phyloP scores from a whole-genome alignment of 768 basidiomycete species.

The Rhizopogon vulgaris region DNA sequence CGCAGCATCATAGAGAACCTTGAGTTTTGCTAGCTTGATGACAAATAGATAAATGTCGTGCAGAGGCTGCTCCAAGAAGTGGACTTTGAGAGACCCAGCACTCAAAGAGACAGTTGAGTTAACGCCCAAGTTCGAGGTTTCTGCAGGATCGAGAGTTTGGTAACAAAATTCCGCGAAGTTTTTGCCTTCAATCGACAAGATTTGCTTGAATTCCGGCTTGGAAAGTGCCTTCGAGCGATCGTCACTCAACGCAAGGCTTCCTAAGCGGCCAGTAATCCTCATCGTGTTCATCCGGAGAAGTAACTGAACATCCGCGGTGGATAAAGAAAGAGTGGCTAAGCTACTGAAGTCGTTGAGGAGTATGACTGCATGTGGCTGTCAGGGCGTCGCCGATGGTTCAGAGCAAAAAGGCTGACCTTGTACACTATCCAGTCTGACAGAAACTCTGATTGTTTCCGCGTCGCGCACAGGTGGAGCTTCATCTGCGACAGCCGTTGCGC shows the following conservation, averaged over 20 bases:
- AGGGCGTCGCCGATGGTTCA: constrained; percentile 1
- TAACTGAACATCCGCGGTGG: constrained; percentile 83
- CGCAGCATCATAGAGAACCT: constrained; percentile 91
- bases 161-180: constrained; percentile 93
- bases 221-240: constrained; percentile 49
- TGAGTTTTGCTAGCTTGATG: constrained; percentile 81
- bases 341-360: constrained; percentile 65
- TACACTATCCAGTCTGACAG: constrained; percentile 79
- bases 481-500: constrained; percentile 3
- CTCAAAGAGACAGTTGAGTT: constrained; percentile 78
- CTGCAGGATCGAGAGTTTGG: constrained; percentile 79
- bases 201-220: constrained; percentile 68
- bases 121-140: constrained; percentile 65
- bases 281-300: constrained; percentile 68
- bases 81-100: constrained; percentile 85
- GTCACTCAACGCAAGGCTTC: constrained; percentile 77
- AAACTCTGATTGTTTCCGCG: constrained; percentile 67
- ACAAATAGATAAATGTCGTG: constrained; percentile 81
- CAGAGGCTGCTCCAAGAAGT: constrained; percentile 88
- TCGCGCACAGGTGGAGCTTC: constrained; percentile 4
- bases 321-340: constrained; percentile 83
- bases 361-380: constrained; percentile 44
- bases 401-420: constrained; percentile 47
- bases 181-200: constrained; percentile 90
- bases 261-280: constrained; percentile 74